Evolutionary conservation across 805 yeast species (phyloP).

Genomic region (Vanderwaltozyma yarrowii): DNA sequence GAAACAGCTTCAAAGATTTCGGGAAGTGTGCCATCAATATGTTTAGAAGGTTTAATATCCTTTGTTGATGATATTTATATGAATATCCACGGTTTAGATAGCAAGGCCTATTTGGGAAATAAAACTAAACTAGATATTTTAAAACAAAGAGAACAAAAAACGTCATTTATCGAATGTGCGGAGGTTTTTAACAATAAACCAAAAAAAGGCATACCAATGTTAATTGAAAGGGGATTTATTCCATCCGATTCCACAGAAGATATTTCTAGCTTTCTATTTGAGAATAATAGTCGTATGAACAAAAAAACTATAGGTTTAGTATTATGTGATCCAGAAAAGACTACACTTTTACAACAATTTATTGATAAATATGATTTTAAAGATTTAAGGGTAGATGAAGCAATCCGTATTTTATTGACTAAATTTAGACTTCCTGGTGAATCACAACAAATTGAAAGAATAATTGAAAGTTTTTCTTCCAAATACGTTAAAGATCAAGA

Average conservation of each 20-base stretch:
- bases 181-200: slow-evolving; percentile 71
- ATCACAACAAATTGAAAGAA: slow-evolving; percentile 90
- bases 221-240: slow-evolving; percentile 60
- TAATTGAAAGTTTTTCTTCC: slow-evolving; percentile 77
- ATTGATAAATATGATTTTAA: slow-evolving; percentile 64
- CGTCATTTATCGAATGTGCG: slow-evolving; percentile 67
- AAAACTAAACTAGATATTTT: slow-evolving; percentile 16
- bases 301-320: slow-evolving; percentile 82
- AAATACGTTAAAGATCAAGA: slow-evolving; percentile 62
- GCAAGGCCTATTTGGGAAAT: slow-evolving; percentile 18
- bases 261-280: slow-evolving; percentile 66
- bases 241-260: slow-evolving; percentile 42
- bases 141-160: slow-evolving; percentile 41
- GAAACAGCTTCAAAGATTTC: slow-evolving; percentile 75
- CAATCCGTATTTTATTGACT: slow-evolving; percentile 69
- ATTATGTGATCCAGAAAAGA: slow-evolving; percentile 66
- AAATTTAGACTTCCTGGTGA: slow-evolving; percentile 94
- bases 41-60: slow-evolving; percentile 77
- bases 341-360: slow-evolving; percentile 50
- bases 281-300: slow-evolving; percentile 71
- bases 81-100: slow-evolving; percentile 26
- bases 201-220: slow-evolving; percentile 55
- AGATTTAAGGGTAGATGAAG: slow-evolving; percentile 83
- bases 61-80: slow-evolving; percentile 53
- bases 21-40: slow-evolving; percentile 83